phyloP scores from a whole-genome alignment of 2,329 filamentous ascomycete genomes.

The Fusarium redolens region DNA sequence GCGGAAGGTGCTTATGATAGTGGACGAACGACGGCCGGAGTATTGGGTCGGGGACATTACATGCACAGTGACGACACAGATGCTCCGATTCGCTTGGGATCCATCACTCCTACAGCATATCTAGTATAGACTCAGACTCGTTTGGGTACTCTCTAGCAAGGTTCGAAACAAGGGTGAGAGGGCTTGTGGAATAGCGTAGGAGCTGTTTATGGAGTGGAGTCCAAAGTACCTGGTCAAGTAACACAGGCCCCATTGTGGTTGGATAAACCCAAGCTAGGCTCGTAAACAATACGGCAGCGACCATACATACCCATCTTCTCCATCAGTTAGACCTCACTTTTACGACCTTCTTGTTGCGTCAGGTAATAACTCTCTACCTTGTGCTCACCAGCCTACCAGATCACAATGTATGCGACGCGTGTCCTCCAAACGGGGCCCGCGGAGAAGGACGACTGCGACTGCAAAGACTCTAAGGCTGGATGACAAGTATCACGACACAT shows the following conservation, averaged over 20 bases:
- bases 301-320: background rate
- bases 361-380: background rate
- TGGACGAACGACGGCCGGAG: too few relatives aligned
- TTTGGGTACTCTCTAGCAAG: too few relatives aligned
- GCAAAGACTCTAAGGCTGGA: background rate
- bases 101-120: too few relatives aligned
- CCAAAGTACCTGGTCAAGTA: background rate
- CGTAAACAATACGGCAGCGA: background rate
- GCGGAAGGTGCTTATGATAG: too few relatives aligned
- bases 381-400: rapidly evolving
- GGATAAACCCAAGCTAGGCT: background rate
- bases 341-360: background rate
- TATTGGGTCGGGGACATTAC: too few relatives aligned
- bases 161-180: background rate
- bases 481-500: background rate
- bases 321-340: background rate
- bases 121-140: too few relatives aligned
- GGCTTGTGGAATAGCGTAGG: background rate
- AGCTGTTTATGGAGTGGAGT: background rate
- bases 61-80: too few relatives aligned
- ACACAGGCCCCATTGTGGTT: background rate
- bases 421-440: rapidly evolving
- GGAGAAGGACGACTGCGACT: background rate
- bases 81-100: too few relatives aligned
- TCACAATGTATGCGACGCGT: background rate